Conservation (phyloP, 2,329 filamentous ascomycete genomes). For the Xylariaceae sp. region DNA sequence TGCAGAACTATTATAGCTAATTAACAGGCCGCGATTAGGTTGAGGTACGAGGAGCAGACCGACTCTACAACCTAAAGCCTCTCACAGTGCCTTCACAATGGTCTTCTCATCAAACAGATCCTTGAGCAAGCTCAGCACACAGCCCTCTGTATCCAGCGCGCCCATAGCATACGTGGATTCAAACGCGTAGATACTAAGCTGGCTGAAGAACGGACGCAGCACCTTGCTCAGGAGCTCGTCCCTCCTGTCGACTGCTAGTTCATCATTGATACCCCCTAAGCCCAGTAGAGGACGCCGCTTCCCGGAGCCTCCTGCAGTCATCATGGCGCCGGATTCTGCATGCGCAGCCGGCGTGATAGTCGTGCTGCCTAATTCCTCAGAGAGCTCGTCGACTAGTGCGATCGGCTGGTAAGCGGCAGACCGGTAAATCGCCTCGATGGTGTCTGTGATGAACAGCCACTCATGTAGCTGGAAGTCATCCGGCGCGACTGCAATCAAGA, state of each 20-base stretch:
- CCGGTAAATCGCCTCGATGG: slow-evolving; percentile 90
- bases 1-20: too few species aligned
- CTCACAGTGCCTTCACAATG: slow-evolving; percentile 56
- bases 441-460: slow-evolving; percentile 97
- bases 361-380: slow-evolving; percentile 63
- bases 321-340: slow-evolving; percentile 31
- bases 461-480: slow-evolving; percentile 98
- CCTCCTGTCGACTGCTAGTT: slow-evolving; percentile 54
- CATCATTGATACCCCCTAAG: slow-evolving; percentile 50
- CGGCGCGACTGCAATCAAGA: slow-evolving; percentile 78
- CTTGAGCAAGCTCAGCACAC: slow-evolving; percentile 59
- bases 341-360: slow-evolving; percentile 30
- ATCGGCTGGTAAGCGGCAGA: slow-evolving; percentile 64
- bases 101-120: slow-evolving; percentile 79
- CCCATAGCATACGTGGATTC: slow-evolving; percentile 90
- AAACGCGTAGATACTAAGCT: slow-evolving; percentile 89
- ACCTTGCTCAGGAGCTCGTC: slow-evolving; percentile 72
- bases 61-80: too few species aligned
- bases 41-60: too few species aligned
- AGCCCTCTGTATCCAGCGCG: slow-evolving; percentile 60
- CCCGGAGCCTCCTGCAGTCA: slow-evolving; percentile 26
- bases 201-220: slow-evolving; percentile 81
- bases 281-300: slow-evolving; percentile 49
- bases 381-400: slow-evolving; percentile 79
- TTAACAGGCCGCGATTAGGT: too few species aligned